Evolutionary conservation across 352 stramenopile species (phyloP).

Genomic region (Pythium brachiatum): DNA sequence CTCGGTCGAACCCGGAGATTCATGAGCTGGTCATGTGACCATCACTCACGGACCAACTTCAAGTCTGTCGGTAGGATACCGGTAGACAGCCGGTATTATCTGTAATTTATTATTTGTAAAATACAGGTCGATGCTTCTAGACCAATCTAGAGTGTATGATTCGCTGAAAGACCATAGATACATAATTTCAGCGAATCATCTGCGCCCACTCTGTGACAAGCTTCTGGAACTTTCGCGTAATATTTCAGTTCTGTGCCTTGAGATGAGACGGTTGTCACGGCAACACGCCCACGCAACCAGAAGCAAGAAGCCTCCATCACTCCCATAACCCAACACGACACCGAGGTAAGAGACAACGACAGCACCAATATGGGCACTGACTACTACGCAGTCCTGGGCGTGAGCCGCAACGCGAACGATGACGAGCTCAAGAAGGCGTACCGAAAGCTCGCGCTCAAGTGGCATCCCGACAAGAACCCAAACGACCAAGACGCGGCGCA

Average conservation of each 20-base stretch:
- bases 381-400: slow-evolving; percentile 82
- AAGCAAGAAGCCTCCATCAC: not conserved
- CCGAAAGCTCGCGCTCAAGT: slow-evolving; percentile 89
- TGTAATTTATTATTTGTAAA: slow-evolving; percentile 11
- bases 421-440: slow-evolving; percentile 87
- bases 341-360: slow-evolving; percentile 7
- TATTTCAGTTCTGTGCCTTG: not conserved
- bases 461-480: slow-evolving; percentile 92
- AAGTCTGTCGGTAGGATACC: slow-evolving; percentile 2
- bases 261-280: slow-evolving; percentile 12
- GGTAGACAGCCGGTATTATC: not conserved
- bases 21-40: slow-evolving; percentile 6
- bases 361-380: slow-evolving; percentile 68
- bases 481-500: slow-evolving; percentile 81
- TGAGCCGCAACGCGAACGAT: slow-evolving; percentile 61
- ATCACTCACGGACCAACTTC: slow-evolving; percentile 26
- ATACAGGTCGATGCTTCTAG: slow-evolving; percentile 2
- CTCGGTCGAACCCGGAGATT: not conserved
- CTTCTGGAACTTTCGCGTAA: slow-evolving; percentile 25
- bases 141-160: slow-evolving; percentile 20
- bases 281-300: not conserved
- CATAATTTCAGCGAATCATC: slow-evolving; percentile 19
- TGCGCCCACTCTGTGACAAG: not conserved
- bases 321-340: slow-evolving; percentile 1
- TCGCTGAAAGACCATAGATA: slow-evolving; percentile 5